Conservation (phyloP, 2,329 filamentous ascomycete species). For the Ophiostoma angusticollis region DNA sequence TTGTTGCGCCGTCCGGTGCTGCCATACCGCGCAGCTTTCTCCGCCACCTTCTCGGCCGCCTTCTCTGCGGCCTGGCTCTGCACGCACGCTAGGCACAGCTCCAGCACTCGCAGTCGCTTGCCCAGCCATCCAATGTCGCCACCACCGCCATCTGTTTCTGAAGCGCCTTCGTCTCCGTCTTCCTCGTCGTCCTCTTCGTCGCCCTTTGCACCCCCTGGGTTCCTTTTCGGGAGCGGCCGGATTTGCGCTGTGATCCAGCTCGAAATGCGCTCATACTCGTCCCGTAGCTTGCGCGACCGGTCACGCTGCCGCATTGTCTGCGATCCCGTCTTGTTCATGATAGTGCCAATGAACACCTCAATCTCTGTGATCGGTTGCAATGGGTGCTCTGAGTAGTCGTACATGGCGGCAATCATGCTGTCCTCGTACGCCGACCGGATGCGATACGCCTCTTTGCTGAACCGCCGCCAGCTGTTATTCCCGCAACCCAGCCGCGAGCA, state of each 20-base stretch:
- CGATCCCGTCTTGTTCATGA: constrained; percentile 36
- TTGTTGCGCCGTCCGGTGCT: neutral
- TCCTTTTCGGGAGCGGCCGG: constrained; percentile 13
- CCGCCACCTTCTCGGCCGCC: neutral
- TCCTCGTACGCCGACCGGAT: constrained; percentile 38
- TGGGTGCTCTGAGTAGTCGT: constrained; percentile 33
- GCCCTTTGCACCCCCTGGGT: neutral
- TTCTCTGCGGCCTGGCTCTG: constrained; percentile 2
- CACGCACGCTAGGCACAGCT: constrained; percentile 21
- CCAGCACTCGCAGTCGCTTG: constrained; percentile 14
- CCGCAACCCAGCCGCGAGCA: constrained; percentile 19
- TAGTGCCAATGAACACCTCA: constrained; percentile 43
- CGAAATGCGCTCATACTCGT: constrained; percentile 36
- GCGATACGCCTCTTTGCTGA: constrained; percentile 26
- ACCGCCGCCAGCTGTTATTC: constrained; percentile 25
- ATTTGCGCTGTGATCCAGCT: constrained; percentile 22
- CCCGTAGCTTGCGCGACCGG: constrained; percentile 36
- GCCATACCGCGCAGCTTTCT: neutral
- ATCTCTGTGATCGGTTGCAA: constrained; percentile 32
- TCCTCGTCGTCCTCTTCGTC: neutral
- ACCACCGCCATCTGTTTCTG: constrained; percentile 1
- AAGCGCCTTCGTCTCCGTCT: neutral
- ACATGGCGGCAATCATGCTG: constrained; percentile 27
- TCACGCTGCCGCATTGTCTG: constrained; percentile 40
- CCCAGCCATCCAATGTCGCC: neutral